Conservation (phyloP, 1,284 basidiomycete species). For the Naganishia sp. region DNA sequence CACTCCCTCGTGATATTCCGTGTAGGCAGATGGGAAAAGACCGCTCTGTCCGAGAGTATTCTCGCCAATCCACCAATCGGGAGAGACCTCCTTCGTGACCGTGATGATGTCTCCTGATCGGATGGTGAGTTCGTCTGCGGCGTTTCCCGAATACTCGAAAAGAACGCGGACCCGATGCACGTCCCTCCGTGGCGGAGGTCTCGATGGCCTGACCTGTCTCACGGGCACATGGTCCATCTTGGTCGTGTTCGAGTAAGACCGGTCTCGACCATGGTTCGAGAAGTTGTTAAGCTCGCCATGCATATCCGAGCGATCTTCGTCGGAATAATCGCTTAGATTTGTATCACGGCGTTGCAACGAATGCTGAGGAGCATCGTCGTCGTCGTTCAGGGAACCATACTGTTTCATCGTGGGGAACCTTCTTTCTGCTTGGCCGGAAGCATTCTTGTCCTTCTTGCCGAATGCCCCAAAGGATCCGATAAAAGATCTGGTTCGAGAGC, state of each 20-base stretch:
- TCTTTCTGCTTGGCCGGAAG: slow-evolving; percentile 8
- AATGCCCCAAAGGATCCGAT: slow-evolving; percentile 29
- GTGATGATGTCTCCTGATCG: slow-evolving; percentile 69
- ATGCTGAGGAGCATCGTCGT: slow-evolving; percentile 34
- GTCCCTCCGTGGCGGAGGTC: slow-evolving; percentile 43
- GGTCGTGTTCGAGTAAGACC: slow-evolving; percentile 23
- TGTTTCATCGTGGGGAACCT: slow-evolving; percentile 51
- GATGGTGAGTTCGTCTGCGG: slow-evolving; percentile 71
- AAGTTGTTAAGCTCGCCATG: slow-evolving; percentile 9
- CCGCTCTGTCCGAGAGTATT: slow-evolving; percentile 64
- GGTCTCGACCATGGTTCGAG: slow-evolving; percentile 14
- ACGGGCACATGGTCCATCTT: slow-evolving; percentile 17
- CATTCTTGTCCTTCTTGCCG: slow-evolving; percentile 21
- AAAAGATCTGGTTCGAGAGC: slow-evolving; percentile 43
- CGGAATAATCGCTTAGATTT: slow-evolving; percentile 17
- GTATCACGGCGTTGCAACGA: slow-evolving; percentile 1
- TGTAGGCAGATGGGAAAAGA: slow-evolving; percentile 73
- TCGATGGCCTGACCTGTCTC: slow-evolving; percentile 32
- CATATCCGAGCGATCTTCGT: slow-evolving; percentile 12
- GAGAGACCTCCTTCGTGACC: slow-evolving; percentile 72
- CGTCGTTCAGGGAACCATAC: slow-evolving; percentile 55
- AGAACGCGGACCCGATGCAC: slow-evolving; percentile 61
- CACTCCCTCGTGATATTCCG: slow-evolving; percentile 56
- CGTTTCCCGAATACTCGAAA: slow-evolving; percentile 69
- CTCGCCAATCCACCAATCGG: slow-evolving; percentile 84